Conservation (phyloP, 257 asterid species). For the Solanum bulbocastanum region DNA sequence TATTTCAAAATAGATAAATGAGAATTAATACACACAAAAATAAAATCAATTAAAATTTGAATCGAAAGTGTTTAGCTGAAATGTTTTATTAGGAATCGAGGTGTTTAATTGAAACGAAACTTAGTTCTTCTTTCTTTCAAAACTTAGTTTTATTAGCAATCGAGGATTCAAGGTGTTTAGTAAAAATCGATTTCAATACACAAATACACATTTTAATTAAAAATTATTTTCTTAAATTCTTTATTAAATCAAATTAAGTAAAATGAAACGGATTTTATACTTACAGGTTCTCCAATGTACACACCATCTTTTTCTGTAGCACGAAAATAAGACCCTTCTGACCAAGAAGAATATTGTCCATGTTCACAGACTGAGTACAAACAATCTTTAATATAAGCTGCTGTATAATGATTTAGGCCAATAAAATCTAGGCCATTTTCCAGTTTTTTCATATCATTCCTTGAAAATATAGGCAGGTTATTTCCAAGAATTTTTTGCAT, state of each 20-base stretch:
- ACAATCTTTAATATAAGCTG: constrained; percentile 19
- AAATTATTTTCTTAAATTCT: too few relatives aligned
- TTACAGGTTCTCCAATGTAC: constrained; percentile 36
- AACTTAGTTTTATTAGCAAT: too few relatives aligned
- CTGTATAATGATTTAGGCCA: constrained; percentile 18
- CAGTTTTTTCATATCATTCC: constrained; percentile 10
- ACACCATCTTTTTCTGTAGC: constrained; percentile 30
- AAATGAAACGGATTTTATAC: background rate
- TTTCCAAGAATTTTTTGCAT: constrained; percentile 17
- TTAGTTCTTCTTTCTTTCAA: background rate
- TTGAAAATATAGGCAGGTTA: constrained; percentile 12
- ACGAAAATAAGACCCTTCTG: constrained; percentile 30
- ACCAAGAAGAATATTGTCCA: constrained; percentile 6
- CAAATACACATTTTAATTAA: background rate
- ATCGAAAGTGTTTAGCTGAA: background rate
- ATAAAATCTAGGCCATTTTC: constrained; percentile 16
- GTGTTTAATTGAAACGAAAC: background rate
- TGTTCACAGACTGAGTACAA: constrained; percentile 11
- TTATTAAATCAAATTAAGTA: background rate
- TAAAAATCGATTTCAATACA: background rate
- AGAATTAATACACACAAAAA: background rate
- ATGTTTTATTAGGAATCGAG: background rate
- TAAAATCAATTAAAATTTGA: background rate
- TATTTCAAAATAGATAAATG: background rate
- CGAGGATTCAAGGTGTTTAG: too few relatives aligned